A percentile compares a stretch with the other conserved stretches of the same genome.
These are phyloP conservation scores for Dacryopinax primogenitus DNA, from an alignment of 768 basidiomycete species.

Conservation along the genomic window DNA sequence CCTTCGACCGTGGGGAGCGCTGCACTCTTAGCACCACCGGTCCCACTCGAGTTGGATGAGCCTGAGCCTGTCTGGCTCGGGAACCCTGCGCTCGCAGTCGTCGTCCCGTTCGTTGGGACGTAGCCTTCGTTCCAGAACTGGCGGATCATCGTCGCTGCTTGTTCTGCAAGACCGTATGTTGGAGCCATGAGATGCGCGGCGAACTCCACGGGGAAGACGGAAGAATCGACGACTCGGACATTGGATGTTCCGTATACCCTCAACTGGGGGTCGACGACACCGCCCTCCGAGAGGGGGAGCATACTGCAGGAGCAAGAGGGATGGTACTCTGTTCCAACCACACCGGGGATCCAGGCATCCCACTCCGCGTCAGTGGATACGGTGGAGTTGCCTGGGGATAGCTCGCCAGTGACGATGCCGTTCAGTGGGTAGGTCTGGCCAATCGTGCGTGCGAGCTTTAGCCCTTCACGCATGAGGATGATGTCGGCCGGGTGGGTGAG, in stretches of 20 bases:
- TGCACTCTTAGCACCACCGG: not conserved
- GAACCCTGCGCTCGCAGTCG: slow-evolving; percentile 4
- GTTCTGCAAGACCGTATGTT: slow-evolving; percentile 40
- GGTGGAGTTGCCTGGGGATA: slow-evolving; percentile 34
- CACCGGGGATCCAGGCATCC: slow-evolving; percentile 38
- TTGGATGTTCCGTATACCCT: slow-evolving; percentile 28
- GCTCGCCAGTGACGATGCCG: slow-evolving; percentile 34
- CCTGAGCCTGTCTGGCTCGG: slow-evolving; percentile 5
- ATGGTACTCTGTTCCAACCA: slow-evolving; percentile 29
- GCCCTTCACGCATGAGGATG: slow-evolving; percentile 41
- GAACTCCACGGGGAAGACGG: slow-evolving; percentile 27
- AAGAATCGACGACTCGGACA: slow-evolving; percentile 24
- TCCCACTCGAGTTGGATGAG: no score
- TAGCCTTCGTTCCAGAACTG: slow-evolving; percentile 27
- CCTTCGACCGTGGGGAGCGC: not conserved
- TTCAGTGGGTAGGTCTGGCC: slow-evolving; percentile 42
- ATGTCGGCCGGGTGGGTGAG: slow-evolving; percentile 40
- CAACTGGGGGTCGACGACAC: slow-evolving; percentile 26
- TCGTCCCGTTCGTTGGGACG: slow-evolving; percentile 3
- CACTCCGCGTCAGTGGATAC: slow-evolving; percentile 47
- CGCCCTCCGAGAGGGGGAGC: slow-evolving; percentile 32
- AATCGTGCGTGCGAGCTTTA: slow-evolving; percentile 48
- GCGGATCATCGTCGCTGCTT: slow-evolving; percentile 35
- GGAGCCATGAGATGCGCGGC: slow-evolving; percentile 33
- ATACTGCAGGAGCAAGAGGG: slow-evolving; percentile 23